phyloP scores from a whole-genome alignment of 768 basidiomycete genomes.

The Pisolithus albus region DNA sequence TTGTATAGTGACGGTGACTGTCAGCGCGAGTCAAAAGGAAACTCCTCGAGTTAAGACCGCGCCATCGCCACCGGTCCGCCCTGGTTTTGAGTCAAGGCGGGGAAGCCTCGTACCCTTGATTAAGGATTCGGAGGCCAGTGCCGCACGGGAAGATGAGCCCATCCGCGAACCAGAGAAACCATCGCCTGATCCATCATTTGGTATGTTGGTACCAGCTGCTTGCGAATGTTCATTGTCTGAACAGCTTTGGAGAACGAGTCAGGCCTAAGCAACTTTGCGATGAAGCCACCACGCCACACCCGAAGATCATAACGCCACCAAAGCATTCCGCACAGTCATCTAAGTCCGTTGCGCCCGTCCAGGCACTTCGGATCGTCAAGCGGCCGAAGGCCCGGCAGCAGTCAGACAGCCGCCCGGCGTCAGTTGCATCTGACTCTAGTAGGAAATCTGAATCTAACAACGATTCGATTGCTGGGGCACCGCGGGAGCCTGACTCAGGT shows the following conservation, averaged over 20 bases:
- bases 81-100: background rate
- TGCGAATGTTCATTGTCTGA: background rate
- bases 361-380: conserved; percentile 25
- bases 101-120: background rate
- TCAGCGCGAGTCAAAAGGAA: background rate
- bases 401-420: conserved; percentile 12
- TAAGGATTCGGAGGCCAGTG: background rate
- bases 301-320: background rate
- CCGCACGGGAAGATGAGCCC: background rate
- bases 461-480: background rate
- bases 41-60: background rate
- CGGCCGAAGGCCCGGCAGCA: conserved; percentile 12
- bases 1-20: background rate
- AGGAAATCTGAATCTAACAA: background rate
- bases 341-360: conserved; percentile 12
- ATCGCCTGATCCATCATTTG: background rate
- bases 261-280: background rate
- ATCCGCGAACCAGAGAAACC: background rate
- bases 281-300: background rate
- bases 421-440: background rate
- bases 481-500: background rate
- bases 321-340: conserved; percentile 1
- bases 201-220: background rate
- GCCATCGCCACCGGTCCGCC: background rate
- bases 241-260: background rate